A percentile compares a stretch with the other conserved stretches of the same genome.
Evolutionary conservation across 2,329 filamentous ascomycete species (phyloP).

Genomic region (Setomelanomma holmii): DNA sequence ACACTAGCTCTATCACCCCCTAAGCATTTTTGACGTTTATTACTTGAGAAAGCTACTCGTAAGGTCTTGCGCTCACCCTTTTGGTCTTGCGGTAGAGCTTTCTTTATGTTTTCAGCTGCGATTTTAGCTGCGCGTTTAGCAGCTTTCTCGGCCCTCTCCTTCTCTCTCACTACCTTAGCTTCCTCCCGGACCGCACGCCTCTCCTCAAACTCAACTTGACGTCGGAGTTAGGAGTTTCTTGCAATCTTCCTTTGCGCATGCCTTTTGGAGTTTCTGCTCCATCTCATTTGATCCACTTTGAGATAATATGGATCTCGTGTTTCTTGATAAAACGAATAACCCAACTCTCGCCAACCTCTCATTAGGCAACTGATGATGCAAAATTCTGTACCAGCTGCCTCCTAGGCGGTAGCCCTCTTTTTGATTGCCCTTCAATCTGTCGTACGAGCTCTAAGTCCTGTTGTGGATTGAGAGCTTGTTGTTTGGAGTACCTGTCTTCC

Average conservation of each 20-base stretch:
- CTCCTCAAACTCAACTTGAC: too few relatives aligned
- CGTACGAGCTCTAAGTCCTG: constrained; percentile 14
- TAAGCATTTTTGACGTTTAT: constrained; percentile 3
- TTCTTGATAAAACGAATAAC: constrained; percentile 11
- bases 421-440: constrained; percentile 16
- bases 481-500: background rate
- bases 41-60: background rate
- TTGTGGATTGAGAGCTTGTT: constrained; percentile 1
- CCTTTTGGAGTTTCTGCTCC: too few relatives aligned
- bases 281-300: constrained; percentile 2
- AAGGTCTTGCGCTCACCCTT: background rate
- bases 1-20: background rate
- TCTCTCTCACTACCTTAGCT: too few relatives aligned
- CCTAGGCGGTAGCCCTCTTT: background rate
- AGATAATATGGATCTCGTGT: constrained; percentile 6
- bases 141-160: background rate
- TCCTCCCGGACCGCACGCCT: too few relatives aligned
- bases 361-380: background rate
- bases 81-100: constrained; percentile 1
- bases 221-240: too few relatives aligned
- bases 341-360: background rate
- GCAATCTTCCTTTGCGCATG: too few relatives aligned
- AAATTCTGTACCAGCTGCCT: background rate
- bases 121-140: constrained; percentile 2
- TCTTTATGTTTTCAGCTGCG: too few relatives aligned